Conservation (phyloP, 2,329 filamentous ascomycete genomes). For the Tothia fuscella region DNA sequence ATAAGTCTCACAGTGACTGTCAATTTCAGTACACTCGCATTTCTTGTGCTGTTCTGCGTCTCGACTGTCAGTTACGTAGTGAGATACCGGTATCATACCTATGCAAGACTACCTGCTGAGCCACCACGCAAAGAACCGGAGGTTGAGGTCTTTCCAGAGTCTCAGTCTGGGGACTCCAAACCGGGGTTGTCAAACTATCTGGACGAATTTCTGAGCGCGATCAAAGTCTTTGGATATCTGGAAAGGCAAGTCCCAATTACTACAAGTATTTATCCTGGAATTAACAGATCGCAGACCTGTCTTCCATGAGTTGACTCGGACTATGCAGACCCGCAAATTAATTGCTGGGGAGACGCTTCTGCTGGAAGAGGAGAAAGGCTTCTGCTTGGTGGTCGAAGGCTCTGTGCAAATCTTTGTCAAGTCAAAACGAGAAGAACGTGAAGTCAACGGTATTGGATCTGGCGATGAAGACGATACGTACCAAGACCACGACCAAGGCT, state of each 20-base stretch:
- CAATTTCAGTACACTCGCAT: slow-evolving; percentile 82
- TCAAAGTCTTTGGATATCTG: slow-evolving; percentile 97
- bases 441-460: slow-evolving; percentile 22
- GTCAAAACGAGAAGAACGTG: slow-evolving; percentile 50
- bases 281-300: slow-evolving; percentile 81
- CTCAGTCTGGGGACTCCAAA: slow-evolving; percentile 80
- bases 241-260: slow-evolving; percentile 60
- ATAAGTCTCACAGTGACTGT: slow-evolving; percentile 94
- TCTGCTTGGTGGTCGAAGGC: slow-evolving; percentile 93
- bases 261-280: slow-evolving; percentile 95
- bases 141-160: slow-evolving; percentile 87
- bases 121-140: slow-evolving; percentile 93
- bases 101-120: slow-evolving; percentile 83
- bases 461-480: slow-evolving; percentile 34
- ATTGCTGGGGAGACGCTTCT: slow-evolving; percentile 93
- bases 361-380: slow-evolving; percentile 94
- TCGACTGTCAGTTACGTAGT: slow-evolving; percentile 91
- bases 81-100: slow-evolving; percentile 94
- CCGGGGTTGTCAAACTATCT: slow-evolving; percentile 89
- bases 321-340: slow-evolving; percentile 95
- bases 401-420: slow-evolving; percentile 97
- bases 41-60: slow-evolving; percentile 58
- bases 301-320: slow-evolving; percentile 92
- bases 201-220: slow-evolving; percentile 94
- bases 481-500: slow-evolving; percentile 60